Evolutionary conservation across 2,329 filamentous ascomycete genomes (phyloP).

Genomic region (Microascus cirrosus): DNA sequence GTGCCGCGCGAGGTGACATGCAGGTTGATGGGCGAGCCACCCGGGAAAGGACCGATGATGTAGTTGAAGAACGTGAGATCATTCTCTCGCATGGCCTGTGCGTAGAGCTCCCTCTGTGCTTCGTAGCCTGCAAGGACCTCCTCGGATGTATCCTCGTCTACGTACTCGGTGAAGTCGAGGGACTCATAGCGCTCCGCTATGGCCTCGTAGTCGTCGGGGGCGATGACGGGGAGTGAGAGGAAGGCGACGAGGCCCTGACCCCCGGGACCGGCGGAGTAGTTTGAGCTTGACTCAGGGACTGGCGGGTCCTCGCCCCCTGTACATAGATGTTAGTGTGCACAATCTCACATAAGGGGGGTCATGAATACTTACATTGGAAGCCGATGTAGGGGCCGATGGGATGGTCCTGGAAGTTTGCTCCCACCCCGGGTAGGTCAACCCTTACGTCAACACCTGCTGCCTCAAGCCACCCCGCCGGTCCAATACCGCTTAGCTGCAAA

Average conservation of each 20-base stretch:
- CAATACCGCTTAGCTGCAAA: conserved; percentile 37
- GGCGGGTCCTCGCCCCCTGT: not conserved
- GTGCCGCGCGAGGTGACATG: conserved; percentile 16
- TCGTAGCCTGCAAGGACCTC: conserved; percentile 22
- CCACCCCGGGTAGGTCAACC: conserved; percentile 45
- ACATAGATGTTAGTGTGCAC: not conserved
- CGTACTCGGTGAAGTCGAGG: conserved; percentile 18
- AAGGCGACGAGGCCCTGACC: conserved; percentile 10
- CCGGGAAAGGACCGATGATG: conserved; percentile 10
- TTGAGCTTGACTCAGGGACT: not conserved
- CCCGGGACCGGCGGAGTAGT: conserved; percentile 2
- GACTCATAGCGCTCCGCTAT: conserved; percentile 18
- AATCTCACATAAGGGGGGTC: not conserved
- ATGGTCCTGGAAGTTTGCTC: conserved; percentile 48
- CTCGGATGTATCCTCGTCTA: conserved; percentile 17
- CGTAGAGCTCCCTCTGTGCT: conserved; percentile 24
- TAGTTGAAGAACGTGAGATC: conserved; percentile 20
- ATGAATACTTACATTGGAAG: conserved; percentile 9
- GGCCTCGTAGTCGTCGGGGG: conserved; percentile 17
- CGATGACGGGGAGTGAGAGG: conserved; percentile 12
- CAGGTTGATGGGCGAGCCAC: not conserved
- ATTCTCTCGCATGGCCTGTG: conserved; percentile 18
- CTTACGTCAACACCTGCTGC: conserved; percentile 29
- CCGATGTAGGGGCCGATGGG: conserved; percentile 11
- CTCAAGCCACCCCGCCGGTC: conserved; percentile 26